Base-by-base conservation (phyloP, 345 rosid genomes). In the Camelina laxa region DNA sequence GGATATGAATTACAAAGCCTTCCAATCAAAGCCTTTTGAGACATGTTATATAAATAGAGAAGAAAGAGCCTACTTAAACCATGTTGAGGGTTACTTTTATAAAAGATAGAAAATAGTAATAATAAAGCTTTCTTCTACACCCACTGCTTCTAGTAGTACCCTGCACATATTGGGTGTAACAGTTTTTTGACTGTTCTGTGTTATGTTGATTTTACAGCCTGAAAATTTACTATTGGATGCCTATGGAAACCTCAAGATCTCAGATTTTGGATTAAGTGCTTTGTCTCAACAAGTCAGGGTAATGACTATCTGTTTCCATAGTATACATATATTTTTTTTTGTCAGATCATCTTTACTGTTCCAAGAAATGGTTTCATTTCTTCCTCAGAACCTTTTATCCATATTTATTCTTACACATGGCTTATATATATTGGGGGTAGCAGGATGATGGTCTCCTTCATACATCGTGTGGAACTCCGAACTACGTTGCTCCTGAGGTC, bases 401-500 rank as follows among this genome's bases (percentile, higher is more conserved):
- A 7, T 41, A 38, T 17, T 2, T 53, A 65, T 66, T 59, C 72
- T 82, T 66, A 77, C 5, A 57, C 51, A 51, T 73, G 60, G 61
- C 75, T 85, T 69, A 76, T 9, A 35, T 65, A 60, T 20, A n/a
- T 69, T 57, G 22, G 33, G 17, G 77, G 38, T 81, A 42, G 20
- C 81, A 95, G 99, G 99, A 85, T 58, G 97, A 95, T 81, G 99
- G 97, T 72, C 89, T 95, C n/a, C 88, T 92, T 75, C 99, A 95
- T 76, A 95, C 99, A 56, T 81, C 97, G 3, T 95, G 99, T 62
- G 97, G 99, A 78, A 95, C 99, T 76, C 97, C 97, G 5, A 95
- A 95, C 83, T 95, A 95, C 45, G 99, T 92, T 31, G 97, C 99
- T 73, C 99, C 99, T 30, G 99, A 95, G 97, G 99, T 90, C 9